Evolutionary conservation across 2,329 filamentous ascomycete species (phyloP).

Genomic region (Rutstroemia sydowiana): DNA sequence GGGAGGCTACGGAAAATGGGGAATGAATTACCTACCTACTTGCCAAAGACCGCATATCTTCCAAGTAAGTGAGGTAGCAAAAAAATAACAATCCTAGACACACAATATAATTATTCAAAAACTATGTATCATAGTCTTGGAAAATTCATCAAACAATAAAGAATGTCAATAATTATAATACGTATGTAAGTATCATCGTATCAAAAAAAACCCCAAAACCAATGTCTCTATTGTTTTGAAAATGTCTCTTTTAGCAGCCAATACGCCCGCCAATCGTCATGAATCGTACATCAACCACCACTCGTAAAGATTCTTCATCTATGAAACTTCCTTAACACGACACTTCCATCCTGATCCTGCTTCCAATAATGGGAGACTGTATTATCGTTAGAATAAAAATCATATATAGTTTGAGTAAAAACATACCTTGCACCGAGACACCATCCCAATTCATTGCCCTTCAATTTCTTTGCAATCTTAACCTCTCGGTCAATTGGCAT

Average conservation of each 20-base stretch:
- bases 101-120: neutral
- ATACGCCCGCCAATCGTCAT: constrained; percentile 5
- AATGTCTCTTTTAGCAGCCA: neutral
- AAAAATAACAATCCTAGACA: no score
- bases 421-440: constrained; percentile 89
- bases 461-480: constrained; percentile 98
- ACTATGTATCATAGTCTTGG: neutral
- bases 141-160: no score
- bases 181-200: neutral
- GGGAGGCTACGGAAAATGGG: no score
- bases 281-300: constrained; percentile 5
- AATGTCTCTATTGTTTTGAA: neutral
- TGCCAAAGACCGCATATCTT: no score
- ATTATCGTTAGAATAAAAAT: constrained; percentile 31
- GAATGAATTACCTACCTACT: no score
- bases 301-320: constrained; percentile 24
- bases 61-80: no score
- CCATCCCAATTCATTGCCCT: constrained; percentile 94
- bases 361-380: constrained; percentile 73
- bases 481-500: constrained; percentile 97
- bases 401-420: neutral
- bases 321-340: constrained; percentile 69
- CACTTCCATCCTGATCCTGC: constrained; percentile 85
- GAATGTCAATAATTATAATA: constrained; percentile 1
- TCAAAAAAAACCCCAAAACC: neutral